Conservation (phyloP, 495 filamentous ascomycete genomes). For the Zalerion maritima region DNA sequence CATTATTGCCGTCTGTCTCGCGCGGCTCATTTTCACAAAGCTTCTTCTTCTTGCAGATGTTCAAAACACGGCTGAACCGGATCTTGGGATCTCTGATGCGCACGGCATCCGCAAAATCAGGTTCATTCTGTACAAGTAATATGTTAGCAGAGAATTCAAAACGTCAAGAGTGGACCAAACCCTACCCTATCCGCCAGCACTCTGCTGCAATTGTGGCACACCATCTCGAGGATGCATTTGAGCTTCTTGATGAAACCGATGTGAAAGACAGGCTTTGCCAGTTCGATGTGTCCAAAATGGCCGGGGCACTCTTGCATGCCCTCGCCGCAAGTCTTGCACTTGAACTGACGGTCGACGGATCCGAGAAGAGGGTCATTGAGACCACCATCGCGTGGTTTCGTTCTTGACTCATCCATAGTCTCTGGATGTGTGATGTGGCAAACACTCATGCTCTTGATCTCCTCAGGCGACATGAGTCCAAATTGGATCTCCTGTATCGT, state of each 20-base stretch:
- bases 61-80: constrained; percentile 82
- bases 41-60: constrained; percentile 71
- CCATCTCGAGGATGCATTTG: constrained; percentile 94
- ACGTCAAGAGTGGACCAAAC: constrained; percentile 35
- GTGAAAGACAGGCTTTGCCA: constrained; percentile 88
- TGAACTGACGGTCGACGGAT: constrained; percentile 84
- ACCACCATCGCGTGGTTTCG: constrained; percentile 72
- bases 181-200: constrained; percentile 90
- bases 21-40: constrained; percentile 61
- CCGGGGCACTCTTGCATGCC: constrained; percentile 89
- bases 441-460: constrained; percentile 96
- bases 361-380: constrained; percentile 89
- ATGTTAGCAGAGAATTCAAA: constrained; percentile 51
- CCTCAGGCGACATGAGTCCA: constrained; percentile 86
- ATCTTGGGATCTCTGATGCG: constrained; percentile 77
- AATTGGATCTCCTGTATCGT: constrained; percentile 98
- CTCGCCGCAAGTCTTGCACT: constrained; percentile 89
- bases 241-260: constrained; percentile 93
- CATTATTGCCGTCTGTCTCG: constrained; percentile 34
- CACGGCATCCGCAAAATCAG: constrained; percentile 66
- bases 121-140: constrained; percentile 49
- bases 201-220: constrained; percentile 97
- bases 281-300: constrained; percentile 95
- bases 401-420: constrained; percentile 92
- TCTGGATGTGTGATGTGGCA: constrained; percentile 86